Evolutionary conservation across 2,329 filamentous ascomycete genomes (phyloP), one percentile per base, ranked within the genome.

Genomic region (Sporothrix humicola): DNA sequence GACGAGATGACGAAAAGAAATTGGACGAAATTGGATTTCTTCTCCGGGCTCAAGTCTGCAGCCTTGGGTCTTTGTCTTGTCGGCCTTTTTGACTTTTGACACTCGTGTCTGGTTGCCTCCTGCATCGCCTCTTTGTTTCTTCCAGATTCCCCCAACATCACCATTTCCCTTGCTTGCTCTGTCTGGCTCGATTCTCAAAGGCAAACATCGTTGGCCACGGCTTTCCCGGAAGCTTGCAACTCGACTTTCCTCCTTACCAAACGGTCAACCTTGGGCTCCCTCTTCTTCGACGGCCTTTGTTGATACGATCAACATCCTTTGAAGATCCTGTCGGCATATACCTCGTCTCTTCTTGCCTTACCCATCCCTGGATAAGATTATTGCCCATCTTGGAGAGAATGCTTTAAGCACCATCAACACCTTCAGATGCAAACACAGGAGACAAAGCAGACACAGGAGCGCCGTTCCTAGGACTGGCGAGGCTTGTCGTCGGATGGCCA

Each of bases 401-500:
- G 44, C 20, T 50, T 13, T 42, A 69, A 42, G 20, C 26, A 20
- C 26, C 13, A 5, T 42, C 20, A 4, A 26, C 50, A 1, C 26
- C 26, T 15, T 58, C 52, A 52, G 37, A 70, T 70, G 68, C 37
- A 10, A 70, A 58, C 10, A n/a, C 52, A 15, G 31, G 31, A 37
- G 31, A 37, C 31, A 37, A 7, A 37, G 68, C n/a, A 10, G 58
- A 58, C 4, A n/a, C 52, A 15, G 52, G 68, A 8, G 20, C n/a
- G 52, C 52, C 52, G 58, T 15, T n/a, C 52, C 7, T 52, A 26
- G 37, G n/a, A 70, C 31, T 46, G 50, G 68, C 52, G 68, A 37
- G 48, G n/a, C 15, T 17, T 20, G 13, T 58, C 42, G 59, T 69
- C 71, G 63, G 44, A 73, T 73, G 72, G 65, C 65, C 31, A n/a